Percentiles rank a stretch among this genome's conserved stretches.
phyloP scores from a whole-genome alignment of 345 rosid genomes.

The Citrus reticulata region DNA sequence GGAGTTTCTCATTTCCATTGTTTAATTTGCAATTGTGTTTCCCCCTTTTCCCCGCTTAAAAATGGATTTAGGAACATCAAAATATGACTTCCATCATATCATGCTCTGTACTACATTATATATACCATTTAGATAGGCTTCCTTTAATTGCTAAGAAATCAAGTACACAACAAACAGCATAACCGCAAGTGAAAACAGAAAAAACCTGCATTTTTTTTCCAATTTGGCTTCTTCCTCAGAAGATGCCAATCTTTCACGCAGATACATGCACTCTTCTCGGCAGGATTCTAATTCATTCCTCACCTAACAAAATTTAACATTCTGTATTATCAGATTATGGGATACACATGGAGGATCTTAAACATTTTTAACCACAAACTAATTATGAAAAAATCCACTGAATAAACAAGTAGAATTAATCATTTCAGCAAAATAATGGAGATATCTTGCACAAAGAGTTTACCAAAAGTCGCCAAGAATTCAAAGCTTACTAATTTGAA shows the following conservation, averaged over 20 bases:
- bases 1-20: no score
- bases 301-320: constrained; percentile 35
- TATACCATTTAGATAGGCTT: no score
- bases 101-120: no score
- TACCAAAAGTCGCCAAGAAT: neutral
- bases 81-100: no score
- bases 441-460: neutral
- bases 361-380: neutral
- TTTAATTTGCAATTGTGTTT: no score
- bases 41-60: no score
- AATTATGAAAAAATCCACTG: neutral
- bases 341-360: neutral
- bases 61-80: no score
- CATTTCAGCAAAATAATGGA: neutral
- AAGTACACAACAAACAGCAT: neutral
- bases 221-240: constrained; percentile 39
- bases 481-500: neutral
- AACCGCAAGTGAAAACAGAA: constrained; percentile 1
- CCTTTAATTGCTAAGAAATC: neutral
- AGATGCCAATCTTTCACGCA: constrained; percentile 40
- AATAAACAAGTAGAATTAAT: neutral
- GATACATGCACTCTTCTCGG: constrained; percentile 47
- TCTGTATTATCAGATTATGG: neutral
- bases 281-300: constrained; percentile 52
- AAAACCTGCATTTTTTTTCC: constrained; percentile 64